Evolutionary conservation across 1,139 yeast species (phyloP).

Genomic region (Nadsonia starkeyi-henricii): DNA sequence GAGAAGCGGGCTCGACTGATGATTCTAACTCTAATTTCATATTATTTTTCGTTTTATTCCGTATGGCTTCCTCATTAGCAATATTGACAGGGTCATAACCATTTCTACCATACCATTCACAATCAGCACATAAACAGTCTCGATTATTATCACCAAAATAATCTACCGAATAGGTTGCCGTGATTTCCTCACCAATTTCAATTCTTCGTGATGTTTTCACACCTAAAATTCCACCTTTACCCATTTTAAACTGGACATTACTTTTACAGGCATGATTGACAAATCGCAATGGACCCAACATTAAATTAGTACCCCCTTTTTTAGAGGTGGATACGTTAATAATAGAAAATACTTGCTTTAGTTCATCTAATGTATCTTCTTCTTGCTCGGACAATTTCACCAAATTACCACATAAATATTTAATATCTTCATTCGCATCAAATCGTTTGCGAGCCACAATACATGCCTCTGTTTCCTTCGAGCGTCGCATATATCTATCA

Average conservation of each 20-base stretch:
- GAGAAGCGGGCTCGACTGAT: too few relatives aligned
- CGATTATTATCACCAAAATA: constrained; percentile 31
- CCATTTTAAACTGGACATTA: constrained; percentile 27
- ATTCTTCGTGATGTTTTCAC: constrained; percentile 25
- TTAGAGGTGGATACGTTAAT: constrained; percentile 23
- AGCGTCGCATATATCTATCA: constrained; percentile 25
- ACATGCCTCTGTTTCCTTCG: constrained; percentile 26
- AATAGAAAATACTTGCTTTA: constrained; percentile 29
- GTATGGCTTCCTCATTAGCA: too few relatives aligned
- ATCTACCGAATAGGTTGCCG: constrained; percentile 29
- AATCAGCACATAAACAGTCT: constrained; percentile 33
- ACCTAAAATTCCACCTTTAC: constrained; percentile 20
- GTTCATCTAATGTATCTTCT: constrained; percentile 18
- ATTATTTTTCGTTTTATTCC: too few relatives aligned
- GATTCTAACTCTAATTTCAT: too few relatives aligned
- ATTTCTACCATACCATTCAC: constrained; percentile 23
- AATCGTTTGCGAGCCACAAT: constrained; percentile 25
- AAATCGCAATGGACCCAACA: constrained; percentile 37
- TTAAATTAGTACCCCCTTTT: constrained; percentile 24
- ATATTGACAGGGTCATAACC: constrained; percentile 10
- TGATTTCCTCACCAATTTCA: constrained; percentile 32
- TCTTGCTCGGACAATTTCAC: constrained; percentile 26
- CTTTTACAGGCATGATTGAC: constrained; percentile 35
- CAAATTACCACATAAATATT: constrained; percentile 27
- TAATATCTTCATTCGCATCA: constrained; percentile 24